Percentiles rank a stretch among this genome's conserved stretches.
phyloP scores from a whole-genome alignment of 257 asterid genomes.

The Rubia yunnanensis region DNA sequence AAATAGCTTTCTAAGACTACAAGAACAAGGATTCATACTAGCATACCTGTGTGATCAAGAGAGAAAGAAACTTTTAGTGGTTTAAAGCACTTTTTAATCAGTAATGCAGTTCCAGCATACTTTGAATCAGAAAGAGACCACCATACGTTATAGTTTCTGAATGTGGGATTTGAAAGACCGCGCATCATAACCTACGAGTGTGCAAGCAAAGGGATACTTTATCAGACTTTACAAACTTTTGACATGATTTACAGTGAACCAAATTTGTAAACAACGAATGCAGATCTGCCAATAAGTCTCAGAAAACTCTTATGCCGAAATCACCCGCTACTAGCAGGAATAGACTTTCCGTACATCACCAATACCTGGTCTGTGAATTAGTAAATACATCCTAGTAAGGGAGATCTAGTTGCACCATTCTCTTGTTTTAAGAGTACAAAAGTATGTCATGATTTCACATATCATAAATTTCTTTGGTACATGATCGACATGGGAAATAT shows the following conservation, averaged over 20 bases:
- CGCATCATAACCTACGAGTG: conserved; percentile 62
- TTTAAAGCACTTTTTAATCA: conserved; percentile 64
- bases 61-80: conserved; percentile 74
- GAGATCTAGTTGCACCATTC: neutral
- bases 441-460: neutral
- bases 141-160: conserved; percentile 68
- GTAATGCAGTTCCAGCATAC: conserved; percentile 89
- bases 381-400: neutral
- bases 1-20: neutral
- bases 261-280: neutral
- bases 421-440: neutral
- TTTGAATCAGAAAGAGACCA: conserved; percentile 96
- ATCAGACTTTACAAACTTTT: neutral
- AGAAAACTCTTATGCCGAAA: neutral
- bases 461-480: neutral
- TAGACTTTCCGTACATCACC: neutral
- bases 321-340: neutral
- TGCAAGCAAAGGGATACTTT: conserved; percentile 4
- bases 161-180: conserved; percentile 61
- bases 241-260: neutral
- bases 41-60: conserved; percentile 65
- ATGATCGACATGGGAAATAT: neutral
- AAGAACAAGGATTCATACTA: neutral
- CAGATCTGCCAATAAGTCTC: neutral
- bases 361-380: neutral